Base-by-base conservation (phyloP, 1,284 basidiomycete species). In the Bjerkandera adusta region DNA sequence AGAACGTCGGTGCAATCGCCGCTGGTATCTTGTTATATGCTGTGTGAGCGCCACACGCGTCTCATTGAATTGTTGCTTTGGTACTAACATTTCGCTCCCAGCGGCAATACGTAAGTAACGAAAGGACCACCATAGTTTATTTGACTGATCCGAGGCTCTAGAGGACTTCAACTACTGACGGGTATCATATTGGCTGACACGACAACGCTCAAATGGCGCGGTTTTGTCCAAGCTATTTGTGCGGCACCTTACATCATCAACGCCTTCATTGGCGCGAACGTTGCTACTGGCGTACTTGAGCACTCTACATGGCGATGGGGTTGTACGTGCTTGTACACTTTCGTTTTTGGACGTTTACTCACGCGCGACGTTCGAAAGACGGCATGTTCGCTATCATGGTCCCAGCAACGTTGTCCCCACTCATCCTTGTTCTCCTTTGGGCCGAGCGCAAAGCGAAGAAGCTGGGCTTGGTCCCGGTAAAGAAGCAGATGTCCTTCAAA, bases 171-270 rank as follows among this genome's bases (percentile, higher is more conserved):
- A 64, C 71, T 91, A 35, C 72, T 89, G 11, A 81, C 79, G n/a
- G 81, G 83, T 52, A 80, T 89, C 50, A 76, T 88, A 56, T 81
- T 87, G 46, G 89, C 89, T n/a, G 89, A 93, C 60, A 83, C 87
- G 55, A 91, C 90, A 2, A 84, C 81, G 1, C 75, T 91, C 11
- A 75, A 81, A 58, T 92, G 86, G 85, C 77, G 89, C 47, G 88
- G 86, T 10, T 70, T 92, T 8, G 77, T 86, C 15, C 76, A 80
- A 2, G 74, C 75, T 12, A 64, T 86, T n/a, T 75, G 79, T 21
- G 80, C 81, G 5, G 62, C 83, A 30, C 88, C 88, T 11, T 88
- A 84, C 67, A 68, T 87, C 55, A 69, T 88, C 66, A 75, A 80
- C 64, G 69, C 75, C 36, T 90, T 83, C 64, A 73, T 92, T 54